phyloP scores from a whole-genome alignment of 1,284 basidiomycete genomes.

The Abortiporus biennis region DNA sequence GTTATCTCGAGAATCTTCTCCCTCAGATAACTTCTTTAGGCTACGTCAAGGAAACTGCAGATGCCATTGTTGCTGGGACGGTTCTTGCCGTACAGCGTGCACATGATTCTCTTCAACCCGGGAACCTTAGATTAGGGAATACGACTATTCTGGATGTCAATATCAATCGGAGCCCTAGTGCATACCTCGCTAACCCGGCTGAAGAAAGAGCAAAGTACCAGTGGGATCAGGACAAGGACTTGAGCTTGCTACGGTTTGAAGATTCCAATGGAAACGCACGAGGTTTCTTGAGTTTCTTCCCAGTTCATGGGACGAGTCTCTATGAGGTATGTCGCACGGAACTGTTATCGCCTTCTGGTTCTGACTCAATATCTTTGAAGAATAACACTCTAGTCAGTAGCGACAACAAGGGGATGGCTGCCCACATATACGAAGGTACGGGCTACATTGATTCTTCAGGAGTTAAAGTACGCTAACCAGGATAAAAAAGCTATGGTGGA shows the following conservation, averaged over 20 bases:
- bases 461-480: no score
- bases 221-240: slow-evolving; percentile 67
- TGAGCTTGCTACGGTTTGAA: slow-evolving; percentile 62
- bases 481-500: slow-evolving; percentile 46
- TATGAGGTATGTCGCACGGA: slow-evolving; percentile 57
- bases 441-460: background rate
- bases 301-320: slow-evolving; percentile 77
- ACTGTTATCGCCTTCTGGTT: no score
- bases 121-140: slow-evolving; percentile 60
- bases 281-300: slow-evolving; percentile 71
- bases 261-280: slow-evolving; percentile 48
- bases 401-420: slow-evolving; percentile 83
- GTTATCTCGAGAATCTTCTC: slow-evolving; percentile 72
- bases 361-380: no score
- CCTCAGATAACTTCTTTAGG: slow-evolving; percentile 74
- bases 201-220: slow-evolving; percentile 60
- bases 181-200: slow-evolving; percentile 68
- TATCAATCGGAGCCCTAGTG: slow-evolving; percentile 68
- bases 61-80: slow-evolving; percentile 66
- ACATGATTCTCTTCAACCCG: slow-evolving; percentile 55
- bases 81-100: slow-evolving; percentile 66
- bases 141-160: slow-evolving; percentile 64
- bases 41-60: slow-evolving; percentile 62
- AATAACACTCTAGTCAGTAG: slow-evolving; percentile 74
- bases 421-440: slow-evolving; percentile 67